These are phyloP conservation scores for Auricularia sp. DNA, from an alignment of 768 basidiomycete genomes.

Conservation along the genomic window DNA sequence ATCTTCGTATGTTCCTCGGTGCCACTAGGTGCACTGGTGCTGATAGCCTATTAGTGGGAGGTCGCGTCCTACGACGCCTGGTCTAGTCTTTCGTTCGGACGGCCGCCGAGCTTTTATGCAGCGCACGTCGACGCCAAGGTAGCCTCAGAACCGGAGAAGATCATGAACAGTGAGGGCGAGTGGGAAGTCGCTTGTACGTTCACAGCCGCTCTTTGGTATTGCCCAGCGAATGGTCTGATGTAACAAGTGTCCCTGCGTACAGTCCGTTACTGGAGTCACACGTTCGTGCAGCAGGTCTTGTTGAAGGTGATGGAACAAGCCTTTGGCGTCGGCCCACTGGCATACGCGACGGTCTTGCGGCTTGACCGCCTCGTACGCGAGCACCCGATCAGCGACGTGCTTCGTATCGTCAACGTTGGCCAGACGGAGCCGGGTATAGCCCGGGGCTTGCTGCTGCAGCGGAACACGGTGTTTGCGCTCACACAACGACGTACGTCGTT, in stretches of 20 bases:
- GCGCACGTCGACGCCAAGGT: constrained; percentile 60
- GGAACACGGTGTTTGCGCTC: not conserved
- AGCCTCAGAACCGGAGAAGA: constrained; percentile 40
- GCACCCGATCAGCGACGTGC: not conserved
- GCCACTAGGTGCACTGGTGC: not conserved
- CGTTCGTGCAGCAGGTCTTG: constrained; percentile 63
- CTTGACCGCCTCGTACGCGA: constrained; percentile 27
- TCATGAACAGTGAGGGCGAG: constrained; percentile 34
- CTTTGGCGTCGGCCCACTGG: constrained; percentile 60
- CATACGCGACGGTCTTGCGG: constrained; percentile 55
- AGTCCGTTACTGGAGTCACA: constrained; percentile 65
- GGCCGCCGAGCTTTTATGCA: constrained; percentile 55
- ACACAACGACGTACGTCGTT: not conserved
- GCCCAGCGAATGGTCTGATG: constrained; percentile 27
- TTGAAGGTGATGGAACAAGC: constrained; percentile 61
- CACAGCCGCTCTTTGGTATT: not conserved
- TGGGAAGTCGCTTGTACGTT: constrained; percentile 40
- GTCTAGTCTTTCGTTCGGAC: constrained; percentile 29
- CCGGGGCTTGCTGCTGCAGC: constrained; percentile 2
- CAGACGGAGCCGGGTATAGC: not conserved
- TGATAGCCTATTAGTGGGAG: not conserved
- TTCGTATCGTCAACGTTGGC: not conserved
- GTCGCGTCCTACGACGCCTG: not conserved
- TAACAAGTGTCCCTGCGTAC: constrained; percentile 31
- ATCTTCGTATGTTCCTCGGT: not conserved